Evolutionary conservation across 768 basidiomycete genomes (phyloP).

Genomic region (Hebeloma cylindrosporum): DNA sequence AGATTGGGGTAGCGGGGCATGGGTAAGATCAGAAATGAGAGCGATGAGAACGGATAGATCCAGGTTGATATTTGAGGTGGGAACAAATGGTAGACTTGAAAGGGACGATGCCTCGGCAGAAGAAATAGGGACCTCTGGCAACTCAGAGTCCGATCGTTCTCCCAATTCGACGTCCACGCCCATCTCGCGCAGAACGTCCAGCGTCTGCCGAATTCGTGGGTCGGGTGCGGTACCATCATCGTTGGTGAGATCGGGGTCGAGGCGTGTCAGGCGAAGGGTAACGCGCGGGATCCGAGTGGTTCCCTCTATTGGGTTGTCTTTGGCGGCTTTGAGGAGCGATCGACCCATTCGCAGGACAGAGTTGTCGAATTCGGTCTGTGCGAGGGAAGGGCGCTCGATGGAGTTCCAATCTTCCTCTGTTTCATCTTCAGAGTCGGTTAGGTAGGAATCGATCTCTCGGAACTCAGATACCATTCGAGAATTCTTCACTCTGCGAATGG

Average conservation of each 20-base stretch:
- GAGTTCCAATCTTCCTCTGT: slow-evolving; percentile 51
- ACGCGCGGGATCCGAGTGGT: slow-evolving; percentile 42
- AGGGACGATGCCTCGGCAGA: slow-evolving; percentile 4
- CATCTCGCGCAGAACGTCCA: slow-evolving; percentile 55
- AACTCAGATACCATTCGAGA: slow-evolving; percentile 77
- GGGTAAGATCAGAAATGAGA: slow-evolving; percentile 79
- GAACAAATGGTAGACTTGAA: slow-evolving; percentile 32
- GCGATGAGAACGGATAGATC: slow-evolving; percentile 87
- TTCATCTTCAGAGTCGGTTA: slow-evolving; percentile 58
- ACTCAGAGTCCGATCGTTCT: slow-evolving; percentile 38
- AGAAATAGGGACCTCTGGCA: slow-evolving; percentile 13
- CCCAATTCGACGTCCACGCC: slow-evolving; percentile 71
- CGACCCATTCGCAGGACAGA: slow-evolving; percentile 71
- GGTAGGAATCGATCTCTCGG: slow-evolving; percentile 79
- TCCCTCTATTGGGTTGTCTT: slow-evolving; percentile 50
- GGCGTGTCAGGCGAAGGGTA: slow-evolving; percentile 68
- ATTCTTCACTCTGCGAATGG: slow-evolving; percentile 62
- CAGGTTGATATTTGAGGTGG: slow-evolving; percentile 68
- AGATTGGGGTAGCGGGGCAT: slow-evolving; percentile 60
- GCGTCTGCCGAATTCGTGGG: slow-evolving; percentile 60
- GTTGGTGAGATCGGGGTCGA: slow-evolving; percentile 43
- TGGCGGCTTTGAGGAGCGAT: slow-evolving; percentile 63
- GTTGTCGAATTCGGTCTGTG: slow-evolving; percentile 62
- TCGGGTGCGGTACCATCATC: slow-evolving; percentile 32
- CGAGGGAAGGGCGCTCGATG: slow-evolving; percentile 41